These are phyloP conservation scores for Phyllosticta paracitricarpa DNA, from an alignment of 2,329 filamentous ascomycete genomes.

Conservation along the genomic window DNA sequence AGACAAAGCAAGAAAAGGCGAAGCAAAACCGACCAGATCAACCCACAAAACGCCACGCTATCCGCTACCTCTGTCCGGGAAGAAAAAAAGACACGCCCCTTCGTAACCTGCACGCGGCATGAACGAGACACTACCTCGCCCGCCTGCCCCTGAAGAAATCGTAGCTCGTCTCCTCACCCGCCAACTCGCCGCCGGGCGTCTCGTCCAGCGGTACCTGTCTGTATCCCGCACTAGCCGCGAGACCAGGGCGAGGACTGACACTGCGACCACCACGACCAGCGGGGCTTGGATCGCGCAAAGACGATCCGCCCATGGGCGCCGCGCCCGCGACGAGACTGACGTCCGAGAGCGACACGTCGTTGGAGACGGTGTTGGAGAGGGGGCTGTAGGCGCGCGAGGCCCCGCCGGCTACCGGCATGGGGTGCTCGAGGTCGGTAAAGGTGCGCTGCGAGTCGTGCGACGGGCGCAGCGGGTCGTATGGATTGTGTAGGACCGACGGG, in stretches of 20 bases:
- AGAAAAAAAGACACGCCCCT: too few species aligned
- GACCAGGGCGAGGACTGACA: neutral
- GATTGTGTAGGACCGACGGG: neutral
- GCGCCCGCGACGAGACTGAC: slow-evolving; percentile 6
- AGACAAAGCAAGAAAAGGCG: too few species aligned
- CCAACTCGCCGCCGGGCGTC: neutral
- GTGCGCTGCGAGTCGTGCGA: slow-evolving; percentile 21
- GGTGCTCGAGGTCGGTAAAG: slow-evolving; percentile 14
- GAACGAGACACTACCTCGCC: neutral
- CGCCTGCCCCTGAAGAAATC: slow-evolving; percentile 2
- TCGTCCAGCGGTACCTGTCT: neutral
- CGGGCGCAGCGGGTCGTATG: slow-evolving; percentile 1
- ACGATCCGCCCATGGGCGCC: slow-evolving; percentile 4
- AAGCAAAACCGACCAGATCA: too few species aligned
- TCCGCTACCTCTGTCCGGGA: too few species aligned
- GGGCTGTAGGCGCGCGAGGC: slow-evolving; percentile 34
- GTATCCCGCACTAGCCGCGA: neutral
- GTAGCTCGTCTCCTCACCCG: slow-evolving; percentile 6
- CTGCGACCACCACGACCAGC: neutral
- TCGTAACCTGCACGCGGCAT: too few species aligned
- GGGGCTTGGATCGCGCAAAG: neutral
- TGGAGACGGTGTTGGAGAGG: neutral
- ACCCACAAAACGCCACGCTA: too few species aligned
- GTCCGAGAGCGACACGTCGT: slow-evolving; percentile 1
- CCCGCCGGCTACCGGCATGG: slow-evolving; percentile 20